A percentile compares a stretch with the other conserved stretches of the same genome.
phyloP scores from a whole-genome alignment of 208 protist species.

The Endotrypanum monterogeii region DNA sequence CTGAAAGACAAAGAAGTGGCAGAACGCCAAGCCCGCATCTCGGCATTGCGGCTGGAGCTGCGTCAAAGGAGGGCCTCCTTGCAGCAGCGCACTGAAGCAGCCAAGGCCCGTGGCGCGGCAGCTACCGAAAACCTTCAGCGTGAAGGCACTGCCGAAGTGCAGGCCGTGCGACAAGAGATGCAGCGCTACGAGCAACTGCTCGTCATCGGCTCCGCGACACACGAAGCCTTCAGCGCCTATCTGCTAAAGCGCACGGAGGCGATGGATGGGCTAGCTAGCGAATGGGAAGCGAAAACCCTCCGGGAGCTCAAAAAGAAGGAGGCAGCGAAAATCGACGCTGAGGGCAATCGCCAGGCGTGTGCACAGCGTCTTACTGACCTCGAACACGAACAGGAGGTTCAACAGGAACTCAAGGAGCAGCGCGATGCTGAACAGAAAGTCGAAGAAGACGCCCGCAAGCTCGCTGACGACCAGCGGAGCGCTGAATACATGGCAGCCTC shows the following conservation, averaged over 20 bases:
- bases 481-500: constrained; percentile 74
- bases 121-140: constrained; percentile 73
- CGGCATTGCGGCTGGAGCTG: constrained; percentile 64
- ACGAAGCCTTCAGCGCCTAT: constrained; percentile 68
- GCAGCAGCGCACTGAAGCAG: constrained; percentile 76
- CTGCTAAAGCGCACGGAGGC: constrained; percentile 65
- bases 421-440: constrained; percentile 40
- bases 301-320: constrained; percentile 78
- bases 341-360: constrained; percentile 77
- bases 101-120: constrained; percentile 62
- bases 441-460: constrained; percentile 36
- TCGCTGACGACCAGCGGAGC: constrained; percentile 39
- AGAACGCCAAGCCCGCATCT: constrained; percentile 64
- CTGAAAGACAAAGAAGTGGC: constrained; percentile 82
- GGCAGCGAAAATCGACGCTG: constrained; percentile 75
- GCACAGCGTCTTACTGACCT: constrained; percentile 71
- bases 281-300: constrained; percentile 84
- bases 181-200: constrained; percentile 41
- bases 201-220: constrained; percentile 47
- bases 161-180: constrained; percentile 41
- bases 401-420: constrained; percentile 54
- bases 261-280: constrained; percentile 67
- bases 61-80: constrained; percentile 62
- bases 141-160: constrained; percentile 47
- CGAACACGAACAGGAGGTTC: constrained; percentile 49